Base-by-base conservation (phyloP, 2,329 filamentous ascomycete species). In the Cordyceps fumosorosea region DNA sequence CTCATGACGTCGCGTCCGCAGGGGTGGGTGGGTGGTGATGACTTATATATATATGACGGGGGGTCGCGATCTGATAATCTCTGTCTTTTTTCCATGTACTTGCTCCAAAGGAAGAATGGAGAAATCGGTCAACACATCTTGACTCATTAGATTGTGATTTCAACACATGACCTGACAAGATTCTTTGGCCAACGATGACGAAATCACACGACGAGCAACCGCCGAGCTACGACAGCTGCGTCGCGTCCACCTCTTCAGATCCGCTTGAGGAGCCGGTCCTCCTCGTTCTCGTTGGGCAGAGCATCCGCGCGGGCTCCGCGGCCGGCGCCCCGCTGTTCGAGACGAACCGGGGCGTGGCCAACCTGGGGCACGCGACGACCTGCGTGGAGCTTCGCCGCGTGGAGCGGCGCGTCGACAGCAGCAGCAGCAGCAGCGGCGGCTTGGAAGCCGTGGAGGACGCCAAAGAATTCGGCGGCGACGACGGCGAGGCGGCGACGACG, bases 331-430 rank as follows among this genome's bases (percentile, higher is more conserved):
- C 65, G 3, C 66, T 71, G 10, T 72, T 69, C 62, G 65, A 70
- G 50, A 64, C 70, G 5, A 70, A 67, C 44, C 66, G 67, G 16
- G 67, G 68, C 53, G 56, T 71, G 12, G 57, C 62, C 24, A 51
- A 53, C 2, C 63, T 69, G 20, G 57, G 64, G 3, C 64, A 66
- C 29, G 62, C 65, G 6, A 68, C 65, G 50, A 52, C 62, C 3
- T 63, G 65, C 24, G 68, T 69, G 0, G 64, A 67, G 26, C 64
- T 72, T 48, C 55, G 64, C 24, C 68, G 70, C 10, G 62, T 72
- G 34, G 63, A 68, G 32, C 66, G 67, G 12, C 54, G 64, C 7
- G 54, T 66, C 10, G 11, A 29, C 32, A 40, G 16, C n/a, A n/a
- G n/a, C 20, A 22, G n/a, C 44, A 20, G n/a, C 18, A 22, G 18